These are phyloP conservation scores for Meredithiella fracta DNA, from an alignment of 2,329 filamentous ascomycete genomes.

Conservation along the genomic window DNA sequence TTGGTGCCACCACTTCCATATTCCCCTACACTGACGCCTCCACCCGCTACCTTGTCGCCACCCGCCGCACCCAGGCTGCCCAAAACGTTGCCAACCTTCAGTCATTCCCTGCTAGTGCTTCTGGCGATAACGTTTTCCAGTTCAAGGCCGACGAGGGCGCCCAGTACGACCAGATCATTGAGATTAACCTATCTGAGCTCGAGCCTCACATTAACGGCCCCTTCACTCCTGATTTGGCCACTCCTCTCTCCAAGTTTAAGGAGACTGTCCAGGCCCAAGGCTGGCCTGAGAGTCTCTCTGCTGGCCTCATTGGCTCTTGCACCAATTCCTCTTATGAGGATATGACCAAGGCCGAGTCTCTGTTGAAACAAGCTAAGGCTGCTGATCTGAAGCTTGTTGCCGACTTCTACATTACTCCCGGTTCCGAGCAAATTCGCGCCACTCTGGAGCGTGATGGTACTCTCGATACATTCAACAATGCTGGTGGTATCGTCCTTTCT, in stretches of 20 bases:
- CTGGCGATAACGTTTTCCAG: conserved; percentile 38
- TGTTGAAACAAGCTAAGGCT: conserved; percentile 77
- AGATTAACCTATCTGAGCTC: conserved; percentile 74
- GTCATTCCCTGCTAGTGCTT: conserved; percentile 30
- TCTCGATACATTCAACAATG: conserved; percentile 66
- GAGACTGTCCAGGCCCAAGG: conserved; percentile 65
- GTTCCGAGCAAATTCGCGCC: conserved; percentile 90
- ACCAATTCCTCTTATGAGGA: conserved; percentile 98
- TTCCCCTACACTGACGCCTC: conserved; percentile 85
- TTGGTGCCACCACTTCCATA: conserved; percentile 85
- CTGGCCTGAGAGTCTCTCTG: conserved; percentile 84
- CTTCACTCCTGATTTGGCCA: conserved; percentile 89
- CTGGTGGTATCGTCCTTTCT: conserved; percentile 76
- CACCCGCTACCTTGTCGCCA: conserved; percentile 71
- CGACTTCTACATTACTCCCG: conserved; percentile 91
- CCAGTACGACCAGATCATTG: conserved; percentile 79
- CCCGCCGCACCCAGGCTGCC: conserved; percentile 50
- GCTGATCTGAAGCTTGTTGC: conserved; percentile 82
- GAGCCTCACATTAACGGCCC: conserved; percentile 97
- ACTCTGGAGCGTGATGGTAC: conserved; percentile 83
- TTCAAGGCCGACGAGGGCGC: conserved; percentile 66
- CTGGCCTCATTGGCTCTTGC: conserved; percentile 90
- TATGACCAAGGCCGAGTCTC: conserved; percentile 86
- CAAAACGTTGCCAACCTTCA: conserved; percentile 46
- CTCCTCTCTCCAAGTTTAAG: conserved; percentile 79